Conservation (phyloP, 305 asterid genomes). For the Solanum hybrid region DNA sequence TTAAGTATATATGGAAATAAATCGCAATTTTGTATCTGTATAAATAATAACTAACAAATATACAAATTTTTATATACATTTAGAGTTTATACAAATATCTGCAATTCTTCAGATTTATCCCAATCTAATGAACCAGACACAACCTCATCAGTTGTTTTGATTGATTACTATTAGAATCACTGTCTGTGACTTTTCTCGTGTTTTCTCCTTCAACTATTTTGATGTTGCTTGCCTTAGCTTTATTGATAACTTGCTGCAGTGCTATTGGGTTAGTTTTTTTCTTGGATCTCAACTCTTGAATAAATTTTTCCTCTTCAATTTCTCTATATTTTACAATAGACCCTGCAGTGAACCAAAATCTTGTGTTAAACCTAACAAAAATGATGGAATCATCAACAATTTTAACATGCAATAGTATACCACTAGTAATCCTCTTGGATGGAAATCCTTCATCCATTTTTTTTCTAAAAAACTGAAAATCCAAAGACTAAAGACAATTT, state of each 20-base stretch:
- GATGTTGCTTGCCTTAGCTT: not conserved
- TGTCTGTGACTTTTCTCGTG: not conserved
- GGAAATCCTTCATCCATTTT: not conserved
- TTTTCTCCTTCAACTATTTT: not conserved
- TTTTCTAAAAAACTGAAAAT: too few relatives aligned
- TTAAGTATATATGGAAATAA: too few relatives aligned
- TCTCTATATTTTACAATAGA: not conserved
- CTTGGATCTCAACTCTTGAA: not conserved
- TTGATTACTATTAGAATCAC: not conserved
- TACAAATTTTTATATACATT: not conserved
- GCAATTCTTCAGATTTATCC: not conserved
- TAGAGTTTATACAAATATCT: not conserved
- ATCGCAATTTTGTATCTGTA: not conserved
- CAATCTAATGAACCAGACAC: not conserved
- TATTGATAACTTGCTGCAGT: not conserved
- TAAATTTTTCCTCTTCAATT: not conserved
- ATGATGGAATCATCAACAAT: not conserved
- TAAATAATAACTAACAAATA: too few relatives aligned
- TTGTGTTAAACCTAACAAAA: too few relatives aligned
- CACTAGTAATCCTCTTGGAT: not conserved
- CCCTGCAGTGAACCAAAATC: too few relatives aligned
- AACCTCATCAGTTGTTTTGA: too few relatives aligned
- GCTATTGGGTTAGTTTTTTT: not conserved
- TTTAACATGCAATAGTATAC: not conserved
- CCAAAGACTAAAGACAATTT: not conserved